phyloP scores from a whole-genome alignment of 75 land plant genomes.

The Cunninghamia lanceolata region DNA sequence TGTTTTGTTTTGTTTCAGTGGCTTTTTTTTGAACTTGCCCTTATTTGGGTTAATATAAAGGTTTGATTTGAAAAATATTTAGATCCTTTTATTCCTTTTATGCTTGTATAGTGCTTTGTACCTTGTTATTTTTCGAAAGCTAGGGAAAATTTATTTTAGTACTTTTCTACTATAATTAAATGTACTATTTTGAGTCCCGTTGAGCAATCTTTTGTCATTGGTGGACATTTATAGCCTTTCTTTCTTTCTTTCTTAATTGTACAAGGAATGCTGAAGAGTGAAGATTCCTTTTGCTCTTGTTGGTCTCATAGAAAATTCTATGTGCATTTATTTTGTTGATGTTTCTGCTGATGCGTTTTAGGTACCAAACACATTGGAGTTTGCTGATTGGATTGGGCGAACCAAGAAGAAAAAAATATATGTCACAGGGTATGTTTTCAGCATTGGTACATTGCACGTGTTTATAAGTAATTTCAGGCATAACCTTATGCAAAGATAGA shows the following conservation, averaged over 20 bases:
- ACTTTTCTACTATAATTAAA: not conserved
- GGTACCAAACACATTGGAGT: constrained; percentile 96
- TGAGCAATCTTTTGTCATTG: not conserved
- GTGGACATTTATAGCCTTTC: not conserved
- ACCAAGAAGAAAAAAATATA: constrained; percentile 94
- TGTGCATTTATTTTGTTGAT: not conserved
- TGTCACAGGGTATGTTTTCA: constrained; percentile 72
- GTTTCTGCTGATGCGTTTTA: constrained; percentile 16
- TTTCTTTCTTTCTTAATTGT: not conserved
- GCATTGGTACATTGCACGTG: not conserved
- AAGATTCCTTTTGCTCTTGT: constrained; percentile 4
- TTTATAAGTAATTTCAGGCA: not conserved
- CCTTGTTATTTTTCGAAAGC: not conserved
- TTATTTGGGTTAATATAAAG: not conserved
- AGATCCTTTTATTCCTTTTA: not conserved
- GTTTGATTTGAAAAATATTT: not conserved
- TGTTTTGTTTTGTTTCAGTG: not conserved
- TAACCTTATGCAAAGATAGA: not conserved
- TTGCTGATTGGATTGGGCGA: constrained; percentile 99
- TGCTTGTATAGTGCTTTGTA: not conserved
- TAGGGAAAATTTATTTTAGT: not conserved
- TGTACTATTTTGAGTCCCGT: not conserved
- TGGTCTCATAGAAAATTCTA: not conserved
- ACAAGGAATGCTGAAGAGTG: not conserved
- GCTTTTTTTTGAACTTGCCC: not conserved